Evolutionary conservation across 352 stramenopile species (phyloP).

Genomic region (Pythium rishiriense): DNA sequence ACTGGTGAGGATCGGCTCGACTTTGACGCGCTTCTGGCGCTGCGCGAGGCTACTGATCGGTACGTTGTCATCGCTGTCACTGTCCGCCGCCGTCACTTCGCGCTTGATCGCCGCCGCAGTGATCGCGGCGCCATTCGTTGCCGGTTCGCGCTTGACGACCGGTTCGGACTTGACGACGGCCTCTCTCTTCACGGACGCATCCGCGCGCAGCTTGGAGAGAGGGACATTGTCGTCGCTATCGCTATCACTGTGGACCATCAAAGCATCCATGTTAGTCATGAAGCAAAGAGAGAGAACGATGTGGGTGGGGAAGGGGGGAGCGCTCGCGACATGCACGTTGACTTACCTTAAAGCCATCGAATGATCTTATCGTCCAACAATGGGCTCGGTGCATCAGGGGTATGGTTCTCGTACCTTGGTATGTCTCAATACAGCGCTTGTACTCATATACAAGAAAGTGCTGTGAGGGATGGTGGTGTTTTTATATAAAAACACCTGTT

Average conservation of each 20-base stretch:
- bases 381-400: no score
- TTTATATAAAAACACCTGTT: no score
- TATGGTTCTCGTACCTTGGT: no score
- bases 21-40: slow-evolving; percentile 59
- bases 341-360: no score
- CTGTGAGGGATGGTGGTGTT: no score
- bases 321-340: no score
- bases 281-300: no score
- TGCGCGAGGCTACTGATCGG: slow-evolving; percentile 64
- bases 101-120: slow-evolving; percentile 27
- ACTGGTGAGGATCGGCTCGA: slow-evolving; percentile 29
- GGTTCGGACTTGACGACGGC: slow-evolving; percentile 15
- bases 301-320: no score
- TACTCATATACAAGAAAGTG: no score
- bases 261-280: no score
- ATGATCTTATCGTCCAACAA: no score
- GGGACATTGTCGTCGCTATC: slow-evolving; percentile 83
- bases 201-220: slow-evolving; percentile 58
- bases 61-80: slow-evolving; percentile 73
- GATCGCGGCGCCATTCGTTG: slow-evolving; percentile 2
- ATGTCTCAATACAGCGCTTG: no score
- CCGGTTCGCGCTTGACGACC: slow-evolving; percentile 24
- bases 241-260: slow-evolving; percentile 68
- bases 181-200: slow-evolving; percentile 22
- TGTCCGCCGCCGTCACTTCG: slow-evolving; percentile 28